Base-by-base conservation (phyloP, 192 early-diverging fungal genomes). In the Geranomyces variabilis region DNA sequence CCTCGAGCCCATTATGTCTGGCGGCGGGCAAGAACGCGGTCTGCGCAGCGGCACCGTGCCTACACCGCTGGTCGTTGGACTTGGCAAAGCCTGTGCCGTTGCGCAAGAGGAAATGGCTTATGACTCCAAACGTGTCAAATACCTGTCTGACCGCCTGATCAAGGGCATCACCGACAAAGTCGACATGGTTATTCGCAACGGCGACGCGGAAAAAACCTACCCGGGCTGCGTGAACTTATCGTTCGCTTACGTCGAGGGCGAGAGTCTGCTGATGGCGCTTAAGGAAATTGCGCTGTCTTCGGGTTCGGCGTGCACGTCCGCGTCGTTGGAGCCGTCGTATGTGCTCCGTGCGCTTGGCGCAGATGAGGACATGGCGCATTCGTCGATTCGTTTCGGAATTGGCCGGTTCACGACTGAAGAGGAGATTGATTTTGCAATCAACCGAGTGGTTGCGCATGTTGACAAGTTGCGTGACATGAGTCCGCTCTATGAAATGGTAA, bases 401-500 rank as follows among this genome's bases (percentile, higher is more conserved):
- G 96, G 96, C 36, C 80, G 96, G 58, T 98, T 96, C 78, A 98
- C 96, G 22, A 98, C 96, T 13, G 92, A 96, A 62, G 85, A 89
- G 55, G 96, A 98, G 77, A 88, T 98, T 29, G 96, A 98, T 73
- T 92, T 91, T 79, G 93, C 94, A 8, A 81, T 96, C 15, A 76
- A 90, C 10, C 86, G 87, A 44, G 94, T 98, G 10, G 83, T 87
- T 26, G 80, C 82, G 10, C 92, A 94, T 66, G 96, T 98, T 10
- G 88, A 88, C 59, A 88, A 89, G 65, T 75, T 98, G 71, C 81
- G 96, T 49, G 96, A 98, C 61, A 96, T 98, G 94, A 92, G 90
- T 66, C 96, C 96, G 19, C 84, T 98, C 51, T 98, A 95, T 95
- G 96, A 98, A 79, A 98, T 98, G 96, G 90, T 90, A 74, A 47